A percentile compares a stretch with the other conserved stretches of the same genome.
Evolutionary conservation across 345 rosid species (phyloP).

Genomic region (Kernera saxatilis): DNA sequence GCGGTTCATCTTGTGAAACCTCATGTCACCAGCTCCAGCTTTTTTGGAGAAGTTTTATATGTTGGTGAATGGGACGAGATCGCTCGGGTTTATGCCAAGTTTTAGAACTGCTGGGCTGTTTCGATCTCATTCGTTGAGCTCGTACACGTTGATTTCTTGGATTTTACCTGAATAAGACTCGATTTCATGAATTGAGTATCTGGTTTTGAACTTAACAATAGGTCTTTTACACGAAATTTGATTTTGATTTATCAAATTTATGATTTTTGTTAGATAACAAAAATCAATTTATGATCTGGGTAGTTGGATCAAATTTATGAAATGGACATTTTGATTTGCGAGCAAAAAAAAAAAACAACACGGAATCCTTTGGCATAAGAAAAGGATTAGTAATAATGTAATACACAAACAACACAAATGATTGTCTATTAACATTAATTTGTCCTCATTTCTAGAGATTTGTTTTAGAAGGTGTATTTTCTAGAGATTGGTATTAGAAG

Average conservation of each 20-base stretch:
- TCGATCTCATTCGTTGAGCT: slow-evolving; percentile 85
- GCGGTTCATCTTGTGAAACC: slow-evolving; percentile 70
- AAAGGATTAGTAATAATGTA: too few relatives aligned
- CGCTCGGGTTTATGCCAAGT: slow-evolving; percentile 75
- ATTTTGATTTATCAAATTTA: not conserved
- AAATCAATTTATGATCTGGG: not conserved
- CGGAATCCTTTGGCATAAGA: too few relatives aligned
- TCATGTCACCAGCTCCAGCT: slow-evolving; percentile 80
- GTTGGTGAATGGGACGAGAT: slow-evolving; percentile 87
- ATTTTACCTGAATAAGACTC: slow-evolving; percentile 39
- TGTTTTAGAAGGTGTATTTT: too few relatives aligned
- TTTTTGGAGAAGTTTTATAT: slow-evolving; percentile 94
- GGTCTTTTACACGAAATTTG: not conserved
- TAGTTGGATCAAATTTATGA: too few relatives aligned
- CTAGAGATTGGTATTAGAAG: too few relatives aligned
- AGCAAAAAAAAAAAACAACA: too few relatives aligned
- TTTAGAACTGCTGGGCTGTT: slow-evolving; percentile 79
- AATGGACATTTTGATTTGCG: too few relatives aligned
- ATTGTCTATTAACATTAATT: too few relatives aligned
- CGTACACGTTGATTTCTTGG: slow-evolving; percentile 68
- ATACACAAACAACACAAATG: too few relatives aligned
- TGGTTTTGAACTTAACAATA: not conserved
- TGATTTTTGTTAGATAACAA: not conserved
- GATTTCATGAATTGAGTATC: not conserved
- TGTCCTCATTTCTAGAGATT: too few relatives aligned